phyloP scores from a whole-genome alignment of 306 rosid genomes.

The Sindora glabra region DNA sequence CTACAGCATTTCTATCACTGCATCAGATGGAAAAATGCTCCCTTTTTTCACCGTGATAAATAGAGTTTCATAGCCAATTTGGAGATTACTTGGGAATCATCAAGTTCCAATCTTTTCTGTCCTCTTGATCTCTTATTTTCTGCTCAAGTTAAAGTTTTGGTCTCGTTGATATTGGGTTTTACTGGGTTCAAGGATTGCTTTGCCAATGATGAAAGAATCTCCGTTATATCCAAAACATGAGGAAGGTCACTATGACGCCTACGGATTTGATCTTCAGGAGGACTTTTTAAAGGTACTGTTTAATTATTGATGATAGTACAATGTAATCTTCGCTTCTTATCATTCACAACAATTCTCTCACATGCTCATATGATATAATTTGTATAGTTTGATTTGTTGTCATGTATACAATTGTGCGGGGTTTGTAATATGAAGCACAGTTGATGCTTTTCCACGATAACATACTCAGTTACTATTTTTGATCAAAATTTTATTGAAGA shows the following conservation, averaged over 20 bases:
- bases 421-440: no score
- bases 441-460: no score
- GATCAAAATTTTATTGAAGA: not conserved
- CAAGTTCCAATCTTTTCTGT: not conserved
- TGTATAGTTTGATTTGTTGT: no score
- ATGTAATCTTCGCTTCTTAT: no score
- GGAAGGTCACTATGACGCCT: slow-evolving; percentile 21
- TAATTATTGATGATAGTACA: not conserved
- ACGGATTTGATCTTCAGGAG: slow-evolving; percentile 49
- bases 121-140: not conserved
- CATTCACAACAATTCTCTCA: no score
- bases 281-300: slow-evolving; percentile 51
- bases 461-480: not conserved
- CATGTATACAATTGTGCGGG: no score
- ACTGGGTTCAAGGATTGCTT: not conserved
- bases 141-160: not conserved
- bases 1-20: not conserved
- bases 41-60: slow-evolving; percentile 6
- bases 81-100: no score
- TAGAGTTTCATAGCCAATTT: slow-evolving; percentile 2
- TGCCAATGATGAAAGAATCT: slow-evolving; percentile 43
- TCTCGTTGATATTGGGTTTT: not conserved
- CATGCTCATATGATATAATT: no score
- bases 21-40: not conserved
- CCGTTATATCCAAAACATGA: slow-evolving; percentile 27